Evolutionary conservation across 306 rosid species (phyloP).

Genomic region (Citrullus mucosospermus): DNA sequence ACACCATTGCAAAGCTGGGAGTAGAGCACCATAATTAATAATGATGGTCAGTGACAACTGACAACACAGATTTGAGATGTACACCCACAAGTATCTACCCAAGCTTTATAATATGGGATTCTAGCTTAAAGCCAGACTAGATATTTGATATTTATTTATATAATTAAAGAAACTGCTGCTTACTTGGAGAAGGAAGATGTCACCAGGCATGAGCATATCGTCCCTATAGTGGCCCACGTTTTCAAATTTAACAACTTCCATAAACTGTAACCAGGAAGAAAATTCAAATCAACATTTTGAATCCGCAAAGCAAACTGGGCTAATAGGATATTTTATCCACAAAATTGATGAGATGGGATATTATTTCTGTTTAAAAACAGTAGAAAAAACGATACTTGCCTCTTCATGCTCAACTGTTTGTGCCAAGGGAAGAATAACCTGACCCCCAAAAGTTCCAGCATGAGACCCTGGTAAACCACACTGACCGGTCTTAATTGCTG

Average conservation of each 20-base stretch:
- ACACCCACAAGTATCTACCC: neutral
- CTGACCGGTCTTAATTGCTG: conserved; percentile 85
- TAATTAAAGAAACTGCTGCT: conserved; percentile 16
- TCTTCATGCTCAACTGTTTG: conserved; percentile 94
- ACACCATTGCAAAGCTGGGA: conserved; percentile 83
- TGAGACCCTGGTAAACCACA: conserved; percentile 59
- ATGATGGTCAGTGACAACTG: neutral
- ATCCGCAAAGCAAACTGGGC: neutral
- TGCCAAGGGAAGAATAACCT: conserved; percentile 93
- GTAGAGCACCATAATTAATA: conserved; percentile 11
- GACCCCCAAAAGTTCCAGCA: conserved; percentile 77
- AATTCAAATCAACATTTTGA: conserved; percentile 9
- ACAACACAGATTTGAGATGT: neutral
- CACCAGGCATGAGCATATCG: conserved; percentile 79
- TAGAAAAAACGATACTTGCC: conserved; percentile 29
- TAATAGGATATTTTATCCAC: neutral
- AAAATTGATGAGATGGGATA: neutral
- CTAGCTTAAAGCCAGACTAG: neutral
- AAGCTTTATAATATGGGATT: neutral
- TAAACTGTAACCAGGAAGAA: conserved; percentile 45
- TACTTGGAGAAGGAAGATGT: conserved; percentile 94
- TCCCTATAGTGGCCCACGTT: conserved; percentile 88
- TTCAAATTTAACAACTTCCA: conserved; percentile 94
- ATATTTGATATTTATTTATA: neutral
- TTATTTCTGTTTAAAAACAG: neutral